Base-by-base conservation (phyloP, 2,329 filamentous ascomycete genomes). In the Colletotrichum theobromicola region DNA sequence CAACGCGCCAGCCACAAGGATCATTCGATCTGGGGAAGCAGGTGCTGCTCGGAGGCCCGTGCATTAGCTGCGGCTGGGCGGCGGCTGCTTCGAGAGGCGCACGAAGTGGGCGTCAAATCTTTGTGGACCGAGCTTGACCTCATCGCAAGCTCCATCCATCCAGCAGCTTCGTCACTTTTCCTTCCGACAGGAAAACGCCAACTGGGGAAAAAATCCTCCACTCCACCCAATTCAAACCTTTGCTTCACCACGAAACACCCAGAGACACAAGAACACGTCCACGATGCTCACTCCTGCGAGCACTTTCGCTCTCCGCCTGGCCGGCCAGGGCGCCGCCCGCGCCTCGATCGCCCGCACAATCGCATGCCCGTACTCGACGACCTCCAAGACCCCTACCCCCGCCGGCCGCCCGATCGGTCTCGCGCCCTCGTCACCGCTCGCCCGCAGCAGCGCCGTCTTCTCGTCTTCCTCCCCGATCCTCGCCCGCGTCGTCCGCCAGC, bases 231-330 rank as follows among this genome's bases (percentile, higher is more conserved):
- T 32, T 58, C 15, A 24, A 75, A 26, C 26, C n/a, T 3, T n/a
- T n/a, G 26, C 26, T 34, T 21, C 15, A 37, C 34, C 15, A 18
- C 10, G 57, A 16, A 28, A 13, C 16, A n/a, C 34, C 2, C n/a
- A 30, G 21, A 46, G 57, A 50, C 64, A 7, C 24, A 21, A 50
- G 30, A 57, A 21, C 13, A 65, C 65, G 13, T 2, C 12, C 71
- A 72, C 46, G 24, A 83, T 83, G 82, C 75, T 83, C 70, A 78
- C 79, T 46, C 76, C 79, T 46, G 80, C 81, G 64, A 79, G 81
- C 55, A 80, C 78, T 7, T 79, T 83, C 64, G 81, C 82, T 69
- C 77, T 80, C 34, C 78, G 82, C 77, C 77, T 81, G 67, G 76
- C 77, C 72, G 80, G 81, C 70, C 75, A 80, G 9, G 77, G 71